A percentile compares a stretch with the other conserved stretches of the same genome.
Evolutionary conservation across 108 stramenopile genomes (phyloP).

Genomic region (Skeletonema potamos): DNA sequence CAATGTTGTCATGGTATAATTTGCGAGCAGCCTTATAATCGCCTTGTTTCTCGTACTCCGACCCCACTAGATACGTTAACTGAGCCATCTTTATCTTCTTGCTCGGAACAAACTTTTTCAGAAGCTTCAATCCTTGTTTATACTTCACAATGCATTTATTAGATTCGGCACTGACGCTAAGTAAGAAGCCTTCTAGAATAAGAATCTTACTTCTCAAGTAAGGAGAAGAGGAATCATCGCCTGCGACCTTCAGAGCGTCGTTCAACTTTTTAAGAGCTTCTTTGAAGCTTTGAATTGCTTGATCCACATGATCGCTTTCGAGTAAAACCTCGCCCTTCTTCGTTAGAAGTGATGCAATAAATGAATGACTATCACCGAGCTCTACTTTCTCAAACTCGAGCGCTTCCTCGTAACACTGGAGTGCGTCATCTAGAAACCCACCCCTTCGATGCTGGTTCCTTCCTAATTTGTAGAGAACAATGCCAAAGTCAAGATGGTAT

Average conservation of each 20-base stretch:
- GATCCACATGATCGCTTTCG: constrained; percentile 53
- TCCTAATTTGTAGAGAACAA: constrained; percentile 74
- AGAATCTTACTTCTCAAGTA: background rate
- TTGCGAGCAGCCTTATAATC: constrained; percentile 64
- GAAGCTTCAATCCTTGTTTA: constrained; percentile 56
- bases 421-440: constrained; percentile 56
- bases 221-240: constrained; percentile 1
- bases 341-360: constrained; percentile 50
- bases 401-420: constrained; percentile 67
- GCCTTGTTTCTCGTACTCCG: constrained; percentile 59
- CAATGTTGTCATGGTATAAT: constrained; percentile 65
- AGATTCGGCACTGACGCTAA: constrained; percentile 50
- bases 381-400: constrained; percentile 62
- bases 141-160: constrained; percentile 61
- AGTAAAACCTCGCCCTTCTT: constrained; percentile 71
- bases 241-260: constrained; percentile 31
- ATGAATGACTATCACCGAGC: constrained; percentile 61
- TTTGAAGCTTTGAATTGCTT: constrained; percentile 66
- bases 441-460: constrained; percentile 71
- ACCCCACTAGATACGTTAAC: constrained; percentile 60
- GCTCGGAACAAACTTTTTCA: constrained; percentile 57
- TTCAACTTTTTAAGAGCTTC: constrained; percentile 62
- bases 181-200: constrained; percentile 56
- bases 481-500: constrained; percentile 64
- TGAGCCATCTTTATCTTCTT: constrained; percentile 66